phyloP scores from a whole-genome alignment of 768 basidiomycete species.

The Arthromyces matolae region DNA sequence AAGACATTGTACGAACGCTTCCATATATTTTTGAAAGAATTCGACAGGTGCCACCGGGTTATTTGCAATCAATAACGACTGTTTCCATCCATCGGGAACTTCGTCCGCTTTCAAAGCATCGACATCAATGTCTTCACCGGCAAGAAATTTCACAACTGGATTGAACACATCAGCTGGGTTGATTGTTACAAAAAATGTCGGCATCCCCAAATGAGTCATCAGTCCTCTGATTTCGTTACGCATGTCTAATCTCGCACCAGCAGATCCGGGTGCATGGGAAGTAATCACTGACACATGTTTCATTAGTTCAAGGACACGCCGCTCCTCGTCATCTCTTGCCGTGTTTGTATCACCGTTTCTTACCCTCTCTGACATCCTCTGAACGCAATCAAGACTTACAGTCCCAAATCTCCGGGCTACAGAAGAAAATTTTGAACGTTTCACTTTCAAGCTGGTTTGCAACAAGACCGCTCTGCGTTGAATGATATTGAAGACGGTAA shows the following conservation, averaged over 20 bases:
- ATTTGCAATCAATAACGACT: slow-evolving; percentile 29
- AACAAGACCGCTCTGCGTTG: slow-evolving; percentile 29
- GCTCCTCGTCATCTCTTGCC: slow-evolving; percentile 6
- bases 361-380: neutral
- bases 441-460: slow-evolving; percentile 29
- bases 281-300: neutral
- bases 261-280: slow-evolving; percentile 18
- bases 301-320: slow-evolving; percentile 15
- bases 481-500: slow-evolving; percentile 38
- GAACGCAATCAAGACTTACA: neutral
- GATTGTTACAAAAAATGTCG: neutral
- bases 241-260: slow-evolving; percentile 10
- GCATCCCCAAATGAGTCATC: neutral
- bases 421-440: slow-evolving; percentile 19
- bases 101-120: slow-evolving; percentile 26
- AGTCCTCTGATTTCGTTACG: neutral
- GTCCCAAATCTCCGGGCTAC: neutral
- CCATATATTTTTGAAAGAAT: slow-evolving; percentile 41
- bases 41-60: slow-evolving; percentile 36
- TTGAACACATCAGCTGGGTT: neutral
- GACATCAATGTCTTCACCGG: slow-evolving; percentile 32
- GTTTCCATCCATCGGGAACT: slow-evolving; percentile 25
- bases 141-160: slow-evolving; percentile 30
- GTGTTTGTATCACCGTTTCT: neutral
- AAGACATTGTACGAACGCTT: slow-evolving; percentile 28